Base-by-base conservation (phyloP, 2,329 filamentous ascomycete genomes). In the Nothophoma quercina region DNA sequence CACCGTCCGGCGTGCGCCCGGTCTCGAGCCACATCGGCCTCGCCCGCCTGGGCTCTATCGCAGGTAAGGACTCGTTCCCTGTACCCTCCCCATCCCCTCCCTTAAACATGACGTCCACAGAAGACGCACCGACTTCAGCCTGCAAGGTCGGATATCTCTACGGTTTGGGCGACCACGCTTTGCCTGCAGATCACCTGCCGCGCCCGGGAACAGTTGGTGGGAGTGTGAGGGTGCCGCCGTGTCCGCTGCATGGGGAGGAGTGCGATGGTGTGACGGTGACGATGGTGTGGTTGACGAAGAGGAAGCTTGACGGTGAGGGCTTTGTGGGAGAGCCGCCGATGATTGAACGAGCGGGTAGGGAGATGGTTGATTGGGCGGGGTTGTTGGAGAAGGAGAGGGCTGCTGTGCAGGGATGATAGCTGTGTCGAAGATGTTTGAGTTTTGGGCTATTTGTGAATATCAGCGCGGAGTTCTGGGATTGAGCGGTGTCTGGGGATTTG, bases 361-460 rank as follows among this genome's bases (percentile, higher is more conserved):
- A 47, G 3, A 67, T 70, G 58, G 44, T 70, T 2, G 64, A 71
- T 41, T 71, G 68, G 69, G 15, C 13, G 12, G 39, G 9, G 43
- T 15, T 71, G 26, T 18, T 58, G 44, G 15, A 43, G 16, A 58
- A 70, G 58, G 62, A 63, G 58, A 55, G 22, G 48, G 52, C 26
- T 7, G 22, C n/a, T n/a, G n/a, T n/a, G n/a, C n/a, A n/a, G n/a
- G n/a, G n/a, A n/a, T 30, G 13, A 4, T 12, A n/a, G 4, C 12
- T 30, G 12, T 2, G 13, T 1, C 7, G 5, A n/a, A 15, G 28
- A n/a, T 5, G 12, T 4, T 30, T 30, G 28, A 30, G 28, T 12
- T 15, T 12, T 30, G 5, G 8, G 13, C 28, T 5, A 5, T 4
- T 12, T 30, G 15, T n/a, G n/a, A n/a, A n/a, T n/a, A n/a, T n/a